Base-by-base conservation (phyloP, 192 early-diverging fungal species). In the Spizellomyces sp. region DNA sequence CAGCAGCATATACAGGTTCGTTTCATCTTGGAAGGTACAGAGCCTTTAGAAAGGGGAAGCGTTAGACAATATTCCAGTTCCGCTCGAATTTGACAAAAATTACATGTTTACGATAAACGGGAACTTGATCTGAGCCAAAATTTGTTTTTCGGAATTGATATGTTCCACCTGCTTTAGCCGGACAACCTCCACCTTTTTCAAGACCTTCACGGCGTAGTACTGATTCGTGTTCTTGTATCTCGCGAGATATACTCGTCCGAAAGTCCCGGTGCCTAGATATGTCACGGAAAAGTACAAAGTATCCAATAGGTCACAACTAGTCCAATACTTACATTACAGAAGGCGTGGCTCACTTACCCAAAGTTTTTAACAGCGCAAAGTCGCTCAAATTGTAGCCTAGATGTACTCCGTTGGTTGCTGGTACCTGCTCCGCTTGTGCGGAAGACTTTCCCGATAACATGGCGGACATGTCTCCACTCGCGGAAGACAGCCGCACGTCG, bases 11-110 rank as follows among this genome's bases (percentile, higher is more conserved):
- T 95, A 98, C 60, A 98, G 82, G 76, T 94, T 95, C 52, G 80
- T 75, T 61, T 95, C 94, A 79, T 98, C 94, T 76, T 98, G 95
- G 76, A 98, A 96, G 44, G 96, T 98, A 75, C 94, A 95, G 66
- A 93, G 88, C 50, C 92, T 93, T 17, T 48, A n/a, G 22, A 54
- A 56, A 54, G 8, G 50, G 4, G 55, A 15, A 64, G 4, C 2
- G n/a, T 36, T 36, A 3, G 27, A 36, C 27, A 36, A 36, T 36
- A 36, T 36, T 36, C 27, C 27, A 36, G 27, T 36, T n/a, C 27
- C 27, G 3, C 27, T 36, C 3, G 0, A 2, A 2, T 36, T 36
- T 36, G 27, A 36, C 27, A 0, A 54, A 47, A 71, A 69, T 55
- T 79, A 83, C 78, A 88, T 64, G 67, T 82, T 78, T 58, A 87